These are phyloP conservation scores for Limonomyces culmigenus DNA, from an alignment of 1,284 basidiomycete species.

Conservation along the genomic window DNA sequence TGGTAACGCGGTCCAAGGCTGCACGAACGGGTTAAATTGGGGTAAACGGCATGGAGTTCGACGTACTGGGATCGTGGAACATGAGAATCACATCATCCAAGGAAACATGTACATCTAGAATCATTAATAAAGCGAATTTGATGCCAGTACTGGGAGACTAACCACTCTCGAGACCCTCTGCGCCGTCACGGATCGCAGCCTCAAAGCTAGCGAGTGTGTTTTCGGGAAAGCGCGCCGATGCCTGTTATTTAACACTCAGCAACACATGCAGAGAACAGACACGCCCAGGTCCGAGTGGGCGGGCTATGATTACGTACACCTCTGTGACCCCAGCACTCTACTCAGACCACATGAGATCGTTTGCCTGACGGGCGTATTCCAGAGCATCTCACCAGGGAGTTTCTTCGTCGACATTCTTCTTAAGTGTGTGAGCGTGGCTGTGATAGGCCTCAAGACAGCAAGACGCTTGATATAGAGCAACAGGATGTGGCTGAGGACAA, in stretches of 20 bases:
- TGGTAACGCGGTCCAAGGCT: constrained; percentile 55
- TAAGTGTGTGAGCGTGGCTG: no score
- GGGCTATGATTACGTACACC: constrained; percentile 51
- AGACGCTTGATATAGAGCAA: no score
- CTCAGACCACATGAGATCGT: no score
- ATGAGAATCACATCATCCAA: constrained; percentile 81
- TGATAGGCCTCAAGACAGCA: no score
- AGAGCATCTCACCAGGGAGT: no score
- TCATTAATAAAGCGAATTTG: constrained; percentile 29
- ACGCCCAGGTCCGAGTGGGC: not conserved
- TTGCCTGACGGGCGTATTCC: no score
- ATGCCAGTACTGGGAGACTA: constrained; percentile 24
- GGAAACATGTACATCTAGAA: constrained; percentile 90
- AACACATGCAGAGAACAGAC: not conserved
- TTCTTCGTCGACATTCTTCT: no score
- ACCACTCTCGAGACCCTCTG: constrained; percentile 92
- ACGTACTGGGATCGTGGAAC: constrained; percentile 85
- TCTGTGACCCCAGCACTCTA: constrained; percentile 87
- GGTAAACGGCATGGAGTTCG: constrained; percentile 7
- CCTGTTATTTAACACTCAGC: constrained; percentile 35
- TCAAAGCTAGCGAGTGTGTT: constrained; percentile 89
- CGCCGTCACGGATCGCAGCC: constrained; percentile 82
- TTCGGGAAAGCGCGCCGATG: constrained; percentile 76
- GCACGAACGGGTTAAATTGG: constrained; percentile 6
- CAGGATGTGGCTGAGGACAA: no score